Evolutionary conservation across 257 asterid species (phyloP).

Genomic region (Solanum clarkiae): DNA sequence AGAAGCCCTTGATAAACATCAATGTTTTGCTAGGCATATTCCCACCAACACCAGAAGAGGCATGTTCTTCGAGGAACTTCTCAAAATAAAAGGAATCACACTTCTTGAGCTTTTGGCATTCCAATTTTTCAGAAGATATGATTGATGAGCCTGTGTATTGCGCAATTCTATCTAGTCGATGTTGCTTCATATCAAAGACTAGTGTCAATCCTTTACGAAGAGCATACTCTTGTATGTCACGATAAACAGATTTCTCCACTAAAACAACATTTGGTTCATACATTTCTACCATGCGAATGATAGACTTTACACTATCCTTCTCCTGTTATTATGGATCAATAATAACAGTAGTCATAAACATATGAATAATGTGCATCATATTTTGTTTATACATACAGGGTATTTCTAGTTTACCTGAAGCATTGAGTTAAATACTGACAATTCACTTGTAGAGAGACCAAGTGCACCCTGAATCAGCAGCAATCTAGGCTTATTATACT

Average conservation of each 20-base stretch:
- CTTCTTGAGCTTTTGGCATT: slow-evolving; percentile 53
- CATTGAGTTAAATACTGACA: slow-evolving; percentile 67
- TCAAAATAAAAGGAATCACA: slow-evolving; percentile 68
- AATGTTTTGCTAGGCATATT: slow-evolving; percentile 65
- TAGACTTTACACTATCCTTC: slow-evolving; percentile 36
- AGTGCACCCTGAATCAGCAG: slow-evolving; percentile 68
- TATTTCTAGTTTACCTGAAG: slow-evolving; percentile 40
- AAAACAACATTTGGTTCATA: slow-evolving; percentile 74
- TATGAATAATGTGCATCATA: neutral
- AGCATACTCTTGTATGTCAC: slow-evolving; percentile 75
- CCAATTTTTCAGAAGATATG: slow-evolving; percentile 37
- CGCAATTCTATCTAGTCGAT: slow-evolving; percentile 86
- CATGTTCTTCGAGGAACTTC: slow-evolving; percentile 76
- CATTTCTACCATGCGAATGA: slow-evolving; percentile 55
- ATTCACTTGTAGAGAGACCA: slow-evolving; percentile 63
- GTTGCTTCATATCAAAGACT: slow-evolving; percentile 83
- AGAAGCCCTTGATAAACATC: slow-evolving; percentile 82
- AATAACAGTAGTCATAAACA: slow-evolving; percentile 1
- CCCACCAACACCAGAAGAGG: slow-evolving; percentile 39
- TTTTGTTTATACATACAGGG: neutral
- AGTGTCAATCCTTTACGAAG: slow-evolving; percentile 66
- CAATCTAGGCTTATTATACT: slow-evolving; percentile 62
- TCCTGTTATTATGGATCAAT: slow-evolving; percentile 36
- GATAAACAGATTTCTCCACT: slow-evolving; percentile 86
- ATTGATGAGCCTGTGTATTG: slow-evolving; percentile 70